Conservation (phyloP, 768 basidiomycete genomes). For the Macrolepiota albuminosa region DNA sequence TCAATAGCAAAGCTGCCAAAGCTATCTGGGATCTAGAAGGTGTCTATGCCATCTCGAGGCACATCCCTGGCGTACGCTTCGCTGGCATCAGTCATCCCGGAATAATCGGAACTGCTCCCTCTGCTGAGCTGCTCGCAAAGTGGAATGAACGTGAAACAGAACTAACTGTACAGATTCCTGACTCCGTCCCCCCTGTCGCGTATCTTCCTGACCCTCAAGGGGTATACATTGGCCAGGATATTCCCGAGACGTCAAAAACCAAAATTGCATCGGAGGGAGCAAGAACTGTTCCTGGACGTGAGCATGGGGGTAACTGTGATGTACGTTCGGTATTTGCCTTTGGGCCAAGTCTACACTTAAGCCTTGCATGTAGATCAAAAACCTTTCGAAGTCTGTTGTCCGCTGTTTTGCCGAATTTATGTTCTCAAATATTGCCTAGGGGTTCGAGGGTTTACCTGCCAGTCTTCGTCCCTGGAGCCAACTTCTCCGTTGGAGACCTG, state of each 20-base stretch:
- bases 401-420: background rate
- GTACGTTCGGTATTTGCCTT: conserved; percentile 27
- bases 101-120: conserved; percentile 73
- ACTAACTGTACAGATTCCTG: conserved; percentile 49
- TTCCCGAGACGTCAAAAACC: conserved; percentile 37
- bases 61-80: conserved; percentile 77
- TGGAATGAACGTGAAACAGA: conserved; percentile 73
- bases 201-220: conserved; percentile 56
- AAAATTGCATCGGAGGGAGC: conserved; percentile 66
- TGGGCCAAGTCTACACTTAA: background rate
- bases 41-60: conserved; percentile 67
- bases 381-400: conserved; percentile 50
- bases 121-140: conserved; percentile 61
- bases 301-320: conserved; percentile 78
- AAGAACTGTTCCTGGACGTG: conserved; percentile 70
- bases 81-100: conserved; percentile 76
- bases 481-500: conserved; percentile 72
- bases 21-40: conserved; percentile 81
- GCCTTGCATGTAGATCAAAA: conserved; percentile 53
- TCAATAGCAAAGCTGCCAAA: conserved; percentile 67
- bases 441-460: conserved; percentile 75
- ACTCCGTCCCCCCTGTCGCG: conserved; percentile 60
- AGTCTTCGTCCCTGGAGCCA: conserved; percentile 72
- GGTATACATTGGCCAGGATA: conserved; percentile 66
- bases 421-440: conserved; percentile 21